Conservation (phyloP, 225 moss, liverwort and hornwort genomes). For the Pseudisothecium myosuroides region DNA sequence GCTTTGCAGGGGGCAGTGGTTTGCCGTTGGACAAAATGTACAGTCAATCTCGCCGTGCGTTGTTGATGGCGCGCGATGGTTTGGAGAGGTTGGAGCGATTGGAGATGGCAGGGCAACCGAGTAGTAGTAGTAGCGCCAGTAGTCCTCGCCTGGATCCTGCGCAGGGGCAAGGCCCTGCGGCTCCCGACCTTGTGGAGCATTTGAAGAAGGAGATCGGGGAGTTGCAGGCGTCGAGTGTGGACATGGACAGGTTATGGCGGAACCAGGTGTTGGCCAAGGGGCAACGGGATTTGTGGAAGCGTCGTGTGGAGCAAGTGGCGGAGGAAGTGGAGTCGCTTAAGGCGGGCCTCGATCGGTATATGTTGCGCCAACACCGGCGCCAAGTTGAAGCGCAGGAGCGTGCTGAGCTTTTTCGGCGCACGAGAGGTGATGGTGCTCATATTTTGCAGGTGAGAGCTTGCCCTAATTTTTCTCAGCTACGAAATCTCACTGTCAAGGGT, state of each 20-base stretch:
- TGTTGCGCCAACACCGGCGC: slow-evolving; percentile 57
- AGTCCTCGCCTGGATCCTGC: slow-evolving; percentile 4
- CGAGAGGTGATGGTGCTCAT: slow-evolving; percentile 38
- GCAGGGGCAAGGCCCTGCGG: slow-evolving; percentile 28
- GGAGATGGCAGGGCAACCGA: slow-evolving; percentile 38
- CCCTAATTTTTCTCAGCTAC: neutral
- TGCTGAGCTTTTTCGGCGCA: slow-evolving; percentile 64
- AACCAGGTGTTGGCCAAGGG: slow-evolving; percentile 58
- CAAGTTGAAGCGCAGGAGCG: slow-evolving; percentile 76
- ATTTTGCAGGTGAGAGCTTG: slow-evolving; percentile 18
- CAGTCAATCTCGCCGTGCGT: slow-evolving; percentile 60
- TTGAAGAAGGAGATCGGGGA: slow-evolving; percentile 68
- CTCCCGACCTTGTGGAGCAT: slow-evolving; percentile 59
- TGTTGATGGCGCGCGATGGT: slow-evolving; percentile 67
- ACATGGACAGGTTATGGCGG: slow-evolving; percentile 85
- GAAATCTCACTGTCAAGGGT: neutral
- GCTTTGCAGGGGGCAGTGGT: neutral
- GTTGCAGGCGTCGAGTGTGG: slow-evolving; percentile 48
- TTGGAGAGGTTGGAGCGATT: slow-evolving; percentile 80
- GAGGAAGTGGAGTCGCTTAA: slow-evolving; percentile 81
- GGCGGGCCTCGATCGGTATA: slow-evolving; percentile 59
- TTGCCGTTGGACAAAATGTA: slow-evolving; percentile 27
- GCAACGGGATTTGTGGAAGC: slow-evolving; percentile 85
- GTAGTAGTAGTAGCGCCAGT: neutral
- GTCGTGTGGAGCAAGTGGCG: slow-evolving; percentile 81